These are phyloP conservation scores for Globisporangium emineosum DNA, from an alignment of 352 stramenopile genomes.

Conservation along the genomic window DNA sequence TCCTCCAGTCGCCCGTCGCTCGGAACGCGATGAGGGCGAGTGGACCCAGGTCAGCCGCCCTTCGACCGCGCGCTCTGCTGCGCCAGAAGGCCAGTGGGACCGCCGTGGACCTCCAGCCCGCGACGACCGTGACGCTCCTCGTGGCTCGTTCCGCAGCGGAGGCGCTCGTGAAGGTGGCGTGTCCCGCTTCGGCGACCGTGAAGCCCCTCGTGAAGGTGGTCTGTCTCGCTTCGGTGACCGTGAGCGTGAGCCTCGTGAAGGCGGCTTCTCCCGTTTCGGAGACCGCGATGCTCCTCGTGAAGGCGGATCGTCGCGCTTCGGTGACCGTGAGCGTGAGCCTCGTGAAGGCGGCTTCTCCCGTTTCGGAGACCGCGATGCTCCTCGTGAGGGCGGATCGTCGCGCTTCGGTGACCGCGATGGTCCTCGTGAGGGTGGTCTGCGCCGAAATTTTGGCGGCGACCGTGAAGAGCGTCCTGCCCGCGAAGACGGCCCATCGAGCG, in stretches of 20 bases:
- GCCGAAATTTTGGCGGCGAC: constrained; percentile 35
- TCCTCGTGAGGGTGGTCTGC: constrained; percentile 28
- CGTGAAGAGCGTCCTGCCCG: constrained; percentile 28
- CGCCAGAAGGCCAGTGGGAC: constrained; percentile 60
- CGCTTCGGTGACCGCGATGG: constrained; percentile 27
- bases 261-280: constrained; percentile 13
- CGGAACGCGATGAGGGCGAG: constrained; percentile 51
- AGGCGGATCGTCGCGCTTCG: constrained; percentile 4
- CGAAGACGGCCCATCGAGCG: constrained; percentile 21
- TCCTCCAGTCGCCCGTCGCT: constrained; percentile 20
- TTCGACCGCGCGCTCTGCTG: constrained; percentile 25
- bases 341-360: constrained; percentile 12
- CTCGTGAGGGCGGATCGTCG: constrained; percentile 19
- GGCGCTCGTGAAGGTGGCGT: constrained; percentile 10
- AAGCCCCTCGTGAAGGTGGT: constrained; percentile 29
- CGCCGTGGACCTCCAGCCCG: constrained; percentile 43
- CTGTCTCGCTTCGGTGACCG: constrained; percentile 34
- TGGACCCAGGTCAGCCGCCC: constrained; percentile 62
- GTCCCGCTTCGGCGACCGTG: constrained; percentile 25
- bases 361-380: constrained; percentile 21
- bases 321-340: constrained; percentile 18
- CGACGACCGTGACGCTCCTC: constrained; percentile 29
- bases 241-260: constrained; percentile 21
- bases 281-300: constrained; percentile 25
- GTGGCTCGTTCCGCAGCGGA: constrained; percentile 15